A percentile compares a stretch with the other conserved stretches of the same genome.
Evolutionary conservation across 78 protist genomes (phyloP).

Genomic region (Dictyostelium intermedium): DNA sequence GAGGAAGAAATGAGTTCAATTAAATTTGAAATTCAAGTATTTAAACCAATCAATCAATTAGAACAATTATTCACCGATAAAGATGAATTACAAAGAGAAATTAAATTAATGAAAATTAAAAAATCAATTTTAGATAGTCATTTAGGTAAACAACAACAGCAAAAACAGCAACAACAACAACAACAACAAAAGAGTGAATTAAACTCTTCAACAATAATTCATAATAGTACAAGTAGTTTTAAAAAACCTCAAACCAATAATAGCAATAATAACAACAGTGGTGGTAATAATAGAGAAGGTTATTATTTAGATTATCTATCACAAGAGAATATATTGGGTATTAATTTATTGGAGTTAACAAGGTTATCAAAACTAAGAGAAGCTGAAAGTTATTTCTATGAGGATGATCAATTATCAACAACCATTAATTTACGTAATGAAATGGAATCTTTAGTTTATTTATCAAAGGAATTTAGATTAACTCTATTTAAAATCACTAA

Average conservation of each 20-base stretch:
- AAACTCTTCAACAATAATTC: neutral
- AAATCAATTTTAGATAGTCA: conserved; percentile 1
- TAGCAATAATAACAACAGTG: neutral
- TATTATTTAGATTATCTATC: conserved; percentile 8
- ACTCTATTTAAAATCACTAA: neutral
- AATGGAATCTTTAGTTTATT: conserved; percentile 38
- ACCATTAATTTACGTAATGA: conserved; percentile 44
- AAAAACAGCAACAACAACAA: neutral
- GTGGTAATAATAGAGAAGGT: neutral
- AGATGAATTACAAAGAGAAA: conserved; percentile 38
- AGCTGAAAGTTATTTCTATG: conserved; percentile 52
- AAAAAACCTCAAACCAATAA: neutral
- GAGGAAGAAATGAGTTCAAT: conserved; percentile 47
- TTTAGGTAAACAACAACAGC: neutral
- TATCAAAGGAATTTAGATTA: neutral
- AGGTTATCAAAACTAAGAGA: conserved; percentile 56
- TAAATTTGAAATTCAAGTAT: conserved; percentile 15
- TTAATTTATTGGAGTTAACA: conserved; percentile 33
- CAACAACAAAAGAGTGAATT: neutral
- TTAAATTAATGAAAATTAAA: conserved; percentile 12
- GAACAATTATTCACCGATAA: neutral
- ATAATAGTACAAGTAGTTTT: neutral
- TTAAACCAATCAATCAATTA: conserved; percentile 15
- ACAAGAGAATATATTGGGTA: conserved; percentile 41
- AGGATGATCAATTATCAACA: conserved; percentile 29